Percentiles rank a stretch among this genome's conserved stretches.
Evolutionary conservation across 495 filamentous ascomycete genomes (phyloP).

Genomic region (Penicillium silybi): DNA sequence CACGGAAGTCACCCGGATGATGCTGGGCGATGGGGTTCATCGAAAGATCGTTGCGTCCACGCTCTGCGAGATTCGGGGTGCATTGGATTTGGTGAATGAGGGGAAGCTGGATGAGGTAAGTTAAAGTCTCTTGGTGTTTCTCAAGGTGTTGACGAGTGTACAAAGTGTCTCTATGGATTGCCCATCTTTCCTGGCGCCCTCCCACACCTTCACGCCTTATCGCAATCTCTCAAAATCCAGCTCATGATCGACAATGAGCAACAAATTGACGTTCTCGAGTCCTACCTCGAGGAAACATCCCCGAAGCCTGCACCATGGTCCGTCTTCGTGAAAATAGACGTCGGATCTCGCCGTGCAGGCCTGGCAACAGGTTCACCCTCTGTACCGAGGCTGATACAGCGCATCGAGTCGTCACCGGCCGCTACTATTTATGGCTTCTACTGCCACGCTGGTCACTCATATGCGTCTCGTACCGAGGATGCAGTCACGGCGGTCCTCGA

Average conservation of each 20-base stretch:
- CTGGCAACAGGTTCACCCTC: no score
- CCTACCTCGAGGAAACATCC: slow-evolving; percentile 5
- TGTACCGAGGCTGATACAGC: not conserved
- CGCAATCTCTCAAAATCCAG: slow-evolving; percentile 20
- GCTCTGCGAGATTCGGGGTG: slow-evolving; percentile 27
- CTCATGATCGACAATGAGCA: slow-evolving; percentile 36
- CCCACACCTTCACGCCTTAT: slow-evolving; percentile 23
- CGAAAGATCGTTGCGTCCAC: slow-evolving; percentile 33
- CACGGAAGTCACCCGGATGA: slow-evolving; percentile 30
- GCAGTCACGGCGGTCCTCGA: slow-evolving; percentile 9
- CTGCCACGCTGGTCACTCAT: slow-evolving; percentile 27
- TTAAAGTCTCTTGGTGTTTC: not conserved
- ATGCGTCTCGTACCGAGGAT: slow-evolving; percentile 14
- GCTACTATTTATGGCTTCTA: slow-evolving; percentile 20
- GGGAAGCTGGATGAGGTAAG: slow-evolving; percentile 32
- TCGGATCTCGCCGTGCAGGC: no score
- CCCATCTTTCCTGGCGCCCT: slow-evolving; percentile 27
- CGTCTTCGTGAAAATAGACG: no score
- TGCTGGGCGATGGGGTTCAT: slow-evolving; percentile 29
- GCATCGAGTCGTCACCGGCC: slow-evolving; percentile 15
- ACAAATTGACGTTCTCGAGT: slow-evolving; percentile 29
- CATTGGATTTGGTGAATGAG: slow-evolving; percentile 26
- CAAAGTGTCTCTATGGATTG: no score
- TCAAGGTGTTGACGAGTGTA: no score
- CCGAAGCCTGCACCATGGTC: not conserved